Evolutionary conservation across 1,284 basidiomycete genomes (phyloP), one percentile per base, ranked within the genome.

Genomic region (Anthracocystis walkeri): DNA sequence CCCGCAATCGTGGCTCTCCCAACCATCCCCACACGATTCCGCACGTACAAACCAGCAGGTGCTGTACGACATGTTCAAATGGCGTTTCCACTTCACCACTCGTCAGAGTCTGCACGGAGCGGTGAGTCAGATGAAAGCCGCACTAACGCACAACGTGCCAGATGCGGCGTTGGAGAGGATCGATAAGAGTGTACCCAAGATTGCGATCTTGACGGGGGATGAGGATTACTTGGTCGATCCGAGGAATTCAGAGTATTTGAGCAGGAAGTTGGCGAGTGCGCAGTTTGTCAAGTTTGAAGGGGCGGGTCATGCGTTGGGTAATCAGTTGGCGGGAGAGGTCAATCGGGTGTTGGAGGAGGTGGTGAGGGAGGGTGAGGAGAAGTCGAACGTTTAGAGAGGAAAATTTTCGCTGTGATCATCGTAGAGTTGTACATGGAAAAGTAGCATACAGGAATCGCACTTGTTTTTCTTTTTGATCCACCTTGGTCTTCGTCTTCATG

Each of bases 41-140:
- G 14, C 50, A 11, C 52, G 71, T 10, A 78, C 77, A 8, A 78
- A 81, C 42, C 65, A 69, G 21, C 58, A 82, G 44, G 75, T 77
- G 6, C 65, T 74, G 18, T 71, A 58, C 46, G 65, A 68, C 23
- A 85, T 85, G 27, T 90, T 89, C 75, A 83, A 87, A 35, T 87
- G 86, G 48, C 90, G 91, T 20, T 87, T 90, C 46, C 77, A 85
- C 1, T 86, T 90, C 4, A 90, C 90, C 0, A 89, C 88, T 12
- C 88, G 89, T 0, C 93, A 93, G 74, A 87, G 87, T 0, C 82
- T 90, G 40, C 77, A 89, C 14, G 93, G 93, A 0, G 87, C 89
- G 20, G 67, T 94, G 3, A 92, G 91, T 2, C 93, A 95, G 82
- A 90, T 93, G 88, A 87, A 86, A 6, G 92, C 93, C 0, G 91